Conservation (phyloP, 371 early-diverging fungal species). For the Actinomortierella ambigua region DNA sequence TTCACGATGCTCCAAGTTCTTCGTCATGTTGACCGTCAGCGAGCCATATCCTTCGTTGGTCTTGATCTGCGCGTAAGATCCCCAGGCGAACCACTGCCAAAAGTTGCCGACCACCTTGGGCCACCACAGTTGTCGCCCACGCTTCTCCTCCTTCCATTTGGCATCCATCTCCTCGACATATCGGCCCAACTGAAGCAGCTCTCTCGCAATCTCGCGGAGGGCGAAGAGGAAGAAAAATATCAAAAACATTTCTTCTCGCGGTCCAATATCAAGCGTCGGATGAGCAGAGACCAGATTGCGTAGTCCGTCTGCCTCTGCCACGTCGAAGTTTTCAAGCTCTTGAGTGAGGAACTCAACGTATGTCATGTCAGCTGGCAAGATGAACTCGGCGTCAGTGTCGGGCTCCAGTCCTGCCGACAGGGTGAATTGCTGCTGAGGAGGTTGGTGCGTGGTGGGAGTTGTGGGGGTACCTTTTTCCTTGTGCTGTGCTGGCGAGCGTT, state of each 20-base stretch:
- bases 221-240: slow-evolving; percentile 70
- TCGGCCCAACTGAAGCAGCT: slow-evolving; percentile 52
- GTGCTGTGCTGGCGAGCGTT: no score
- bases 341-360: slow-evolving; percentile 56
- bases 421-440: slow-evolving; percentile 8
- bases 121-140: slow-evolving; percentile 53
- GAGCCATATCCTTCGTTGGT: slow-evolving; percentile 28
- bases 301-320: slow-evolving; percentile 33
- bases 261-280: slow-evolving; percentile 54
- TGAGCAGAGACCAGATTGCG: slow-evolving; percentile 37
- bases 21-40: slow-evolving; percentile 24
- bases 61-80: slow-evolving; percentile 38
- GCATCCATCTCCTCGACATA: slow-evolving; percentile 45
- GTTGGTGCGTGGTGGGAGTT: slow-evolving; percentile 1
- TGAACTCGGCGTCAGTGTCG: slow-evolving; percentile 39
- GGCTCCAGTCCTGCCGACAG: slow-evolving; percentile 33
- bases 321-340: slow-evolving; percentile 47
- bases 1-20: slow-evolving; percentile 33
- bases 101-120: slow-evolving; percentile 55
- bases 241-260: slow-evolving; percentile 63
- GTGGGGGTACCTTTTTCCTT: slow-evolving; percentile 17
- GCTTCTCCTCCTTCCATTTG: slow-evolving; percentile 42
- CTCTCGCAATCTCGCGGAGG: slow-evolving; percentile 62
- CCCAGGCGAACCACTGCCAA: slow-evolving; percentile 63
- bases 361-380: slow-evolving; percentile 49